These are phyloP conservation scores for Quillaja saponaria DNA, from an alignment of 306 rosid species.

Conservation along the genomic window DNA sequence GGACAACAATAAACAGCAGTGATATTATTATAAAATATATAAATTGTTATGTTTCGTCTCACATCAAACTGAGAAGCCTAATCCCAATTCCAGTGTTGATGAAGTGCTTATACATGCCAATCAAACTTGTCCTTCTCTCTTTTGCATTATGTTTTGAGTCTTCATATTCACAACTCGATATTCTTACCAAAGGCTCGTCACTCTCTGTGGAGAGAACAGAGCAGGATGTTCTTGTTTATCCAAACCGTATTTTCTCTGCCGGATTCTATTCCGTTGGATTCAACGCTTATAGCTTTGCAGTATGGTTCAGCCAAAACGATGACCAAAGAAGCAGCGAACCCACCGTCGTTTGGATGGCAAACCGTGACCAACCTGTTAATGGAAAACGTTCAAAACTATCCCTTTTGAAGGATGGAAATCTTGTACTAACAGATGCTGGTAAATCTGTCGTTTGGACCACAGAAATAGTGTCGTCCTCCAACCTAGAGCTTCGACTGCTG, in stretches of 20 bases:
- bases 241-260: conserved; percentile 23
- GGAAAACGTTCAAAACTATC: conserved; percentile 42
- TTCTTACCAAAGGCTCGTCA: conserved; percentile 18
- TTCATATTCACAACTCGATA: conserved; percentile 24
- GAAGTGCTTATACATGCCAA: not conserved
- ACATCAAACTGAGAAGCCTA: no score
- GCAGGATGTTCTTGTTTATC: conserved; percentile 11
- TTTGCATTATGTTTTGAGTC: not conserved
- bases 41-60: no score
- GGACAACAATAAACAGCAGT: no score
- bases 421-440: conserved; percentile 33
- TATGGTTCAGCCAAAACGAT: conserved; percentile 27
- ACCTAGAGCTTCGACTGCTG: conserved; percentile 9
- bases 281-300: conserved; percentile 36
- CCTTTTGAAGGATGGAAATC: conserved; percentile 25
- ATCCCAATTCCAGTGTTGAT: no score
- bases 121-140: conserved; percentile 8
- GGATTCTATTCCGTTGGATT: conserved; percentile 27
- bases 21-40: no score
- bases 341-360: conserved; percentile 48
- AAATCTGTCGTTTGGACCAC: conserved; percentile 26
- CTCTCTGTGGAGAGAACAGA: conserved; percentile 25
- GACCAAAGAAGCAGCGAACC: not conserved
- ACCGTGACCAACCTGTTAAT: conserved; percentile 43
- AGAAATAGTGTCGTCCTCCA: not conserved